Evolutionary conservation across 2,329 filamentous ascomycete species (phyloP), one percentile per base, ranked within the genome.

Genomic region (Penicillium griseofulvum): DNA sequence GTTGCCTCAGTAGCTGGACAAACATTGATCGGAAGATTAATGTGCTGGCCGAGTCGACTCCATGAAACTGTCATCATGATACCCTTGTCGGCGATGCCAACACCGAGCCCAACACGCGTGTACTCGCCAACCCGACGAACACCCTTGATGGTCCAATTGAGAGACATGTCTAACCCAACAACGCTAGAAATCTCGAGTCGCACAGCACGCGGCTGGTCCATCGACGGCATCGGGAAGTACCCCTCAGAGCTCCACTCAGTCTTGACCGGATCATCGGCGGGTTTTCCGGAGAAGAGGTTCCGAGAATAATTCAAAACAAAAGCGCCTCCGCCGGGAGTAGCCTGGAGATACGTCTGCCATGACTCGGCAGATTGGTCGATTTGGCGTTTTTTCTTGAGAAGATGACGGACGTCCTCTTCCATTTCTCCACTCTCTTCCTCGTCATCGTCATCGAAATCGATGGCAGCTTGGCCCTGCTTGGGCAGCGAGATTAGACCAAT

Each of bases 161-260:
- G 58, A 17, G 66, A 68, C 29, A 70, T 52, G 34, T 72, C 65
- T 1, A 65, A 31, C 5, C 50, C 57, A 29, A 75, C 45, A 12
- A 63, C 65, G 19, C 61, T 66, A 4, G 58, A 55, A 19, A 76
- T 49, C 31, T 74, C 72, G 7, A 77, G 46, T 29, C 72, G 67
- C 5, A 76, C 64, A 10, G 69, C 66, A 12, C 72, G 69, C 6
- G 64, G 63, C 39, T 66, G 67, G 17, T 61, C 64, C 43, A 64
- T 63, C 42, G 58, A 59, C 22, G 67, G 62, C 37, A 71, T 58
- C 4, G 71, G 67, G 51, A 70, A 68, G 55, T 76, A 70, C 5
- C 72, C 74, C 41, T 76, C 74, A 6, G 70, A 66, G 49, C 66
- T 76, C 74, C 74, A 77, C 61, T 75, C 72, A 4, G 73, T 73